These are phyloP conservation scores for Sarcodon aspratus DNA, from an alignment of 768 basidiomycete genomes.

Conservation along the genomic window DNA sequence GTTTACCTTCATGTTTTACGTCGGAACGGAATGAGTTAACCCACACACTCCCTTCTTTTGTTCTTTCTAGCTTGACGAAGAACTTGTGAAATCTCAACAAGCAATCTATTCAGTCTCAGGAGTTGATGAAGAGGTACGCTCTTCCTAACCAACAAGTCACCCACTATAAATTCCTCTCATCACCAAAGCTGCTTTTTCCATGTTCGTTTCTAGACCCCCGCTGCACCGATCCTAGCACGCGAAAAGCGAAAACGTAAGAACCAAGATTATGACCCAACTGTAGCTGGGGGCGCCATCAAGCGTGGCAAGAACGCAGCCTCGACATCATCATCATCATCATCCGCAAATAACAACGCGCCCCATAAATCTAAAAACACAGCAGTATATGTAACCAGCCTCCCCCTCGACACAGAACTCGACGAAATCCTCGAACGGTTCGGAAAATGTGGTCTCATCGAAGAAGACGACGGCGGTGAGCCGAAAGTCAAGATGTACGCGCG, in stretches of 20 bases:
- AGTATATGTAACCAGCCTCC: constrained; percentile 81
- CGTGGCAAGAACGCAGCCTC: constrained; percentile 42
- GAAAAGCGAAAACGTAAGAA: constrained; percentile 73
- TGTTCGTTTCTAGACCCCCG: constrained; percentile 52
- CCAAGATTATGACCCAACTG: constrained; percentile 58
- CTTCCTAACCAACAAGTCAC: constrained; percentile 1
- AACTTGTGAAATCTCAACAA: constrained; percentile 80
- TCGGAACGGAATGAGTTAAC: constrained; percentile 6
- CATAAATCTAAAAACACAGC: constrained; percentile 83
- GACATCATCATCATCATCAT: constrained; percentile 6
- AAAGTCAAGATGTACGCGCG: constrained; percentile 93
- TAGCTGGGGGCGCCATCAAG: constrained; percentile 49
- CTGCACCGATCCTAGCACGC: constrained; percentile 75
- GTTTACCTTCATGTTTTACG: not conserved
- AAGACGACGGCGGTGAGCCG: constrained; percentile 84
- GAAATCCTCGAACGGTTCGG: constrained; percentile 82
- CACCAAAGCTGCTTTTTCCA: constrained; percentile 10
- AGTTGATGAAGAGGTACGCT: constrained; percentile 84
- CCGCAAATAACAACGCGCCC: not conserved
- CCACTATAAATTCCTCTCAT: constrained; percentile 5
- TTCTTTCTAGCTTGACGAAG: constrained; percentile 66
- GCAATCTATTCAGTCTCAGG: constrained; percentile 89
- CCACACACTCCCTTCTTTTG: not conserved
- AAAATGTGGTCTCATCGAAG: constrained; percentile 87
- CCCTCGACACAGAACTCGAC: constrained; percentile 58